Base-by-base conservation (phyloP, 192 early-diverging fungal species). In the Coemansia reversa region DNA sequence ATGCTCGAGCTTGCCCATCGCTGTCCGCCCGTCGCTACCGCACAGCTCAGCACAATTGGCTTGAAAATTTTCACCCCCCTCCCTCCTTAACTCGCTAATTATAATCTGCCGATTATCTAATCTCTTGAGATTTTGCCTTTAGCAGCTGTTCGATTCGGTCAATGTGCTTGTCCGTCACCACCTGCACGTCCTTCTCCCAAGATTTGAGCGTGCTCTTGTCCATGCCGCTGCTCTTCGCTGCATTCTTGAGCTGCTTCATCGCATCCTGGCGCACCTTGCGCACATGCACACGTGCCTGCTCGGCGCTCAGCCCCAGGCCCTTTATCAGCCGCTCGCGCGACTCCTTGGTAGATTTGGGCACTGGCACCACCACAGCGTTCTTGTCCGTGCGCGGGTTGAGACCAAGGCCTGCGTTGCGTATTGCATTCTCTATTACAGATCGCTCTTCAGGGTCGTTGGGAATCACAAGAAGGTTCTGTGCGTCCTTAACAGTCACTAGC, bases 281-380 rank as follows among this genome's bases (percentile, higher is more conserved):
- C 54, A 94, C 81, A 50, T 86, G 80, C 11, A 79, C 80, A 39
- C 88, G 88, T n/a, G 86, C 65, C 60, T 85, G 82, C 64, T 94
- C 93, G 6, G 89, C 87, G 56, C 79, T 67, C 50, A 81, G 72
- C 23, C 70, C 65, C 9, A 87, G 84, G 19, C 81, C 42, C 65
- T 93, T 94, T 39, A 86, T 66, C 62, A 94, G 75, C 22, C 85
- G 82, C 12, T 90, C 89, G 22, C 91, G 85, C 66, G 84, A 87
- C 74, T 92, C 91, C 49, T 90, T 90, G 6, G 90, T 90, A 4
- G 88, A 86, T 88, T 90, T 92, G 63, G 91, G 93, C 51, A 95
- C 88, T 3, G 91, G 91, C 1, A 95, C 90, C 42, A 84, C 72
- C 42, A 93, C 63, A 8, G 84, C 83, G 60, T 86, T 88, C 49